These are phyloP conservation scores for Kwoniella dejecticola DNA, from an alignment of 768 basidiomycete species.

Conservation along the genomic window DNA sequence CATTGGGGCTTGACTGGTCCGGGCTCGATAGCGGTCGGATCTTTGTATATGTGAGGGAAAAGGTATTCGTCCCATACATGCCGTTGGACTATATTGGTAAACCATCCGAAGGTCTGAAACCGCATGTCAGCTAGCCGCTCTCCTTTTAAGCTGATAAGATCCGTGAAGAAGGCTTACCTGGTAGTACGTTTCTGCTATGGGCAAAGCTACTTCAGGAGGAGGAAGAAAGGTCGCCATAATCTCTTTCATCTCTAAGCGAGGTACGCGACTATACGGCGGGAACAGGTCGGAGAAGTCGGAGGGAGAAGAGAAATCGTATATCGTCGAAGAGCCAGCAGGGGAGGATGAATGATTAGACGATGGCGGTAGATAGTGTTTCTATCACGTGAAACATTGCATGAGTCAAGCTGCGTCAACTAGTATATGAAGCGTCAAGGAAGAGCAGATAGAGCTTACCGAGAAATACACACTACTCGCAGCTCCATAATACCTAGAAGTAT, in stretches of 20 bases:
- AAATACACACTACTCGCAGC: constrained; percentile 33
- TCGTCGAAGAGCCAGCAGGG: not conserved
- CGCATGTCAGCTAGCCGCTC: not conserved
- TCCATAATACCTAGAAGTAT: constrained; percentile 29
- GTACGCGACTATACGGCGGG: constrained; percentile 4
- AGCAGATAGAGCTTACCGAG: constrained; percentile 27
- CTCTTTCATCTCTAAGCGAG: constrained; percentile 11
- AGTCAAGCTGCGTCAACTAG: not conserved
- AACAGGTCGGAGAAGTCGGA: constrained; percentile 18
- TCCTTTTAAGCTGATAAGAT: not conserved
- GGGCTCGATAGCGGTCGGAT: not conserved
- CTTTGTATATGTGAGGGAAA: constrained; percentile 20
- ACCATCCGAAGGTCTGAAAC: constrained; percentile 25
- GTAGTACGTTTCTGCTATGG: constrained; percentile 21
- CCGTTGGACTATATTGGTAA: constrained; percentile 24
- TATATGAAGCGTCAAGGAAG: not conserved
- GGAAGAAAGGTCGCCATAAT: constrained; percentile 17
- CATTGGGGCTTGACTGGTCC: constrained; percentile 21
- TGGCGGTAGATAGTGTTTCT: constrained; percentile 9
- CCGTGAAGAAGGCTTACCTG: constrained; percentile 2
- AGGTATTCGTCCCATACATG: constrained; percentile 12
- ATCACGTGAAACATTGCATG: not conserved
- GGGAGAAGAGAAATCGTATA: constrained; percentile 8
- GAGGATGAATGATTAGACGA: constrained; percentile 6
- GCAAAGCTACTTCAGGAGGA: not conserved